phyloP scores from a whole-genome alignment of 352 stramenopile species.

The Phytophthora citrophthora region DNA sequence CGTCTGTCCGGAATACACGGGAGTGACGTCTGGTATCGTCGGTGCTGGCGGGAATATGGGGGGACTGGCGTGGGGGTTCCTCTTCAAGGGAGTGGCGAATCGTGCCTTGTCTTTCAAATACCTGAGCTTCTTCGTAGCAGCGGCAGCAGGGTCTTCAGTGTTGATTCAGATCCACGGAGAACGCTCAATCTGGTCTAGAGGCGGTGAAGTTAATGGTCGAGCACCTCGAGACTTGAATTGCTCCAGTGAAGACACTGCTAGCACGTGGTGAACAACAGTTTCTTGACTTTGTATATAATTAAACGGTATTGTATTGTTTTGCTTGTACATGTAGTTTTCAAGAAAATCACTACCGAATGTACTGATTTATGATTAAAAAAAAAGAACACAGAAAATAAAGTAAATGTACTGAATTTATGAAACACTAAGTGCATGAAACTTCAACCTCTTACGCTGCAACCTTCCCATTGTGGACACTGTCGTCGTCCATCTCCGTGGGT shows the following conservation, averaged over 20 bases:
- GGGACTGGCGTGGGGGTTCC: constrained; percentile 49
- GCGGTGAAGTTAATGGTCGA: constrained; percentile 5
- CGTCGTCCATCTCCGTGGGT: constrained; percentile 43
- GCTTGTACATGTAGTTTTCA: no score
- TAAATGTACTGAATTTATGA: no score
- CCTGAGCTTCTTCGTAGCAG: constrained; percentile 43
- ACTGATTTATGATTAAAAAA: no score
- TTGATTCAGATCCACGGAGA: constrained; percentile 26
- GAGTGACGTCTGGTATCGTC: constrained; percentile 55
- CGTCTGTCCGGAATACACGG: constrained; percentile 45
- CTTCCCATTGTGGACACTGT: constrained; percentile 32
- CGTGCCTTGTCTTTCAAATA: constrained; percentile 46
- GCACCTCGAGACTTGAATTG: not conserved
- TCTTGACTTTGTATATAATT: no score
- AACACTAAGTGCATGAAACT: not conserved
- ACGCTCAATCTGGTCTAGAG: constrained; percentile 23
- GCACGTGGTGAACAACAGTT: not conserved
- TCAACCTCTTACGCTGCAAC: constrained; percentile 9
- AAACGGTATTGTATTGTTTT: no score
- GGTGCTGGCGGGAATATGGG: constrained; percentile 60
- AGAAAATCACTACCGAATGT: no score
- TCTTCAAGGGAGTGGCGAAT: constrained; percentile 50
- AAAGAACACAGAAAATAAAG: no score
- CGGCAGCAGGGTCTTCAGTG: constrained; percentile 13
- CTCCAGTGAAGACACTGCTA: constrained; percentile 4